A percentile compares a stretch with the other conserved stretches of the same genome.
phyloP scores from a whole-genome alignment of 331 rosid genomes.

The Stylosanthes scabra region DNA sequence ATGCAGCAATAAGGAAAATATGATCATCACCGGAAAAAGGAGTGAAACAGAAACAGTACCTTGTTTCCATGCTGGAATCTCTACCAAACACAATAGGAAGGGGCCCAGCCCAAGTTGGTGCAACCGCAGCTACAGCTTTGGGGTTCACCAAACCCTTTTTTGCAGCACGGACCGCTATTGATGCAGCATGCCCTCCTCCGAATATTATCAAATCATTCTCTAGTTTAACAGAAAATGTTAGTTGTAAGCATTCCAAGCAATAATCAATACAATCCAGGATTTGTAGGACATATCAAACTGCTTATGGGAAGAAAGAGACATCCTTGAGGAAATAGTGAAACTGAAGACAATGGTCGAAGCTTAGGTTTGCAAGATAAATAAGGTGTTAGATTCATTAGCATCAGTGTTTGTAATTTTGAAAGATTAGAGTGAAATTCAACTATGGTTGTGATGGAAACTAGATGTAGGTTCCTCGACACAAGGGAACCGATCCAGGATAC shows the following conservation, averaged over 20 bases:
- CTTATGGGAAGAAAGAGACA: slow-evolving; percentile 5
- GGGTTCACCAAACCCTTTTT: slow-evolving; percentile 83
- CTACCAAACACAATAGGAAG: slow-evolving; percentile 97
- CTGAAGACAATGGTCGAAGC: background rate
- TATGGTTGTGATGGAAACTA: too few relatives aligned
- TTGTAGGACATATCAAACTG: slow-evolving; percentile 23
- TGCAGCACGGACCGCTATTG: slow-evolving; percentile 74
- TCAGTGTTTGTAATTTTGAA: too few relatives aligned
- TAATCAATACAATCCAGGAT: background rate
- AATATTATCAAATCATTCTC: slow-evolving; percentile 74
- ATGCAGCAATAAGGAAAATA: slow-evolving; percentile 7
- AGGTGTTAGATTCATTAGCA: too few relatives aligned
- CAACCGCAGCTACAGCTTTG: slow-evolving; percentile 85
- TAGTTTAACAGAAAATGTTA: slow-evolving; percentile 48
- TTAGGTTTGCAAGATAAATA: too few relatives aligned
- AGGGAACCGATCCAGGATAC: too few relatives aligned
- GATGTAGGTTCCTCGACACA: too few relatives aligned
- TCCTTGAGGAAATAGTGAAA: slow-evolving; percentile 17
- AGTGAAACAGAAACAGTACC: slow-evolving; percentile 52
- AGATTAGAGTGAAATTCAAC: too few relatives aligned
- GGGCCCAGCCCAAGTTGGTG: slow-evolving; percentile 98
- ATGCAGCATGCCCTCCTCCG: slow-evolving; percentile 98
- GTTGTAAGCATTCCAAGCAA: slow-evolving; percentile 27
- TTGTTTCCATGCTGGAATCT: slow-evolving; percentile 91
- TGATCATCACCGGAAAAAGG: background rate